Evolutionary conservation across 352 stramenopile genomes (phyloP).

Genomic region (Phytophthora sojae): DNA sequence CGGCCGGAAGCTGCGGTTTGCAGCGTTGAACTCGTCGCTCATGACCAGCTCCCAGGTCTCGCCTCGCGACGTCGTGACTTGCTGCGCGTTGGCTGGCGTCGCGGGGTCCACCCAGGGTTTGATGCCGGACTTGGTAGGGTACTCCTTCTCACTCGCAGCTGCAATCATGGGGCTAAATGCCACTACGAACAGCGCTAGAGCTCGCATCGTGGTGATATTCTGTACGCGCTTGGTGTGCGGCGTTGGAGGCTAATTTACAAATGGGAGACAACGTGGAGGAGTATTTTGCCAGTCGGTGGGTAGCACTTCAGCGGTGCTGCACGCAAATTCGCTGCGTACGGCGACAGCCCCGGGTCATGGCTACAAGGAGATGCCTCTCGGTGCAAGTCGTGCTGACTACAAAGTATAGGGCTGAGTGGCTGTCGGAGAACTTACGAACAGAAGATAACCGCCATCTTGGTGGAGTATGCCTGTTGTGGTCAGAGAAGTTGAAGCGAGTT

Average conservation of each 20-base stretch:
- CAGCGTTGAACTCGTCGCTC: conserved; percentile 94
- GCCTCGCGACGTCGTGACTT: conserved; percentile 43
- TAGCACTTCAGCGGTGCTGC: conserved; percentile 8
- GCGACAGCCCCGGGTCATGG: conserved; percentile 13
- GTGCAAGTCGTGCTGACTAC: conserved; percentile 13
- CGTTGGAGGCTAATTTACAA: conserved; percentile 15
- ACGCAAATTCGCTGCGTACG: conserved; percentile 19
- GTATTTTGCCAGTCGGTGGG: conserved; percentile 4
- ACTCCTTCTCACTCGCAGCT: conserved; percentile 24
- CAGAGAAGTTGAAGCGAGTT: neutral
- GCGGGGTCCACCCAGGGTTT: conserved; percentile 55
- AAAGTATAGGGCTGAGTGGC: conserved; percentile 7
- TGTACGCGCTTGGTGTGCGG: neutral
- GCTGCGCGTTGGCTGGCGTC: conserved; percentile 47
- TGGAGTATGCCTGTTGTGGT: neutral
- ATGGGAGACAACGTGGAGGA: neutral
- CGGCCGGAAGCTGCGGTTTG: conserved; percentile 87
- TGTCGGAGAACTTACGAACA: conserved; percentile 1
- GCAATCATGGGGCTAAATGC: neutral
- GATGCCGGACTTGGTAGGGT: conserved; percentile 54
- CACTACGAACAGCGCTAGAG: neutral
- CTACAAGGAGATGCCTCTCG: conserved; percentile 9
- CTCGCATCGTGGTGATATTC: conserved; percentile 7
- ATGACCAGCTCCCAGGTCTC: conserved; percentile 79
- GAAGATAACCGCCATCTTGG: conserved; percentile 10